A percentile compares a stretch with the other conserved stretches of the same genome.
phyloP scores from a whole-genome alignment of 2,329 filamentous ascomycete genomes.

The Blastomyces silverae region DNA sequence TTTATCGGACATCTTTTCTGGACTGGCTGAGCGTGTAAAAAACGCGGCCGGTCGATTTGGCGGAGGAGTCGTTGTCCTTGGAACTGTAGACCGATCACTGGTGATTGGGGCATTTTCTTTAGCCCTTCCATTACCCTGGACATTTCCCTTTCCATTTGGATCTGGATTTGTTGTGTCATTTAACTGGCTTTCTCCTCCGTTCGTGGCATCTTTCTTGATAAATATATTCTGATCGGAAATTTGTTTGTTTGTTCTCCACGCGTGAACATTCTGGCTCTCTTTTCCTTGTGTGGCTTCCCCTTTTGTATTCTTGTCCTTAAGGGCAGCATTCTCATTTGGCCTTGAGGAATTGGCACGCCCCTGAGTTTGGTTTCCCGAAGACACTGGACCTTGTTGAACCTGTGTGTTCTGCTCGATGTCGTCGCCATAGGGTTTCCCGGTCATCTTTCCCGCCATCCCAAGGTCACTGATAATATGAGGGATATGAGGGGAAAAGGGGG shows the following conservation, averaged over 20 bases:
- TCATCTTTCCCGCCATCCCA: neutral
- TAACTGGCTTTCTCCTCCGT: neutral
- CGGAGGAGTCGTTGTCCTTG: neutral
- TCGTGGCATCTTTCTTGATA: neutral
- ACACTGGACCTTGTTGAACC: neutral
- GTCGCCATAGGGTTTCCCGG: neutral
- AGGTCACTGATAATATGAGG: neutral
- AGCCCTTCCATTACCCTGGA: neutral
- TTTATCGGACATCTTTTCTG: neutral
- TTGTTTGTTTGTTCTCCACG: neutral
- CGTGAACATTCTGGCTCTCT: neutral
- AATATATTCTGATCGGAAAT: neutral
- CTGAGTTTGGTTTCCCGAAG: neutral
- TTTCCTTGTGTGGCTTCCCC: neutral
- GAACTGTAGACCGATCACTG: neutral
- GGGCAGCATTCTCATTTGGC: neutral
- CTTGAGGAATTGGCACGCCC: neutral
- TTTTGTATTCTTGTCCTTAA: neutral
- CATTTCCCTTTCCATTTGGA: neutral
- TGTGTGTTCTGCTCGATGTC: neutral
- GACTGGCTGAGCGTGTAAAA: neutral
- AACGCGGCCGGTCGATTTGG: neutral
- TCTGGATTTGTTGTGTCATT: neutral
- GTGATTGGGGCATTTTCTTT: neutral
- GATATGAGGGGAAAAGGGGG: neutral